Base-by-base conservation (phyloP, 2,329 filamentous ascomycete species). In the Phialocephala subalpina region DNA sequence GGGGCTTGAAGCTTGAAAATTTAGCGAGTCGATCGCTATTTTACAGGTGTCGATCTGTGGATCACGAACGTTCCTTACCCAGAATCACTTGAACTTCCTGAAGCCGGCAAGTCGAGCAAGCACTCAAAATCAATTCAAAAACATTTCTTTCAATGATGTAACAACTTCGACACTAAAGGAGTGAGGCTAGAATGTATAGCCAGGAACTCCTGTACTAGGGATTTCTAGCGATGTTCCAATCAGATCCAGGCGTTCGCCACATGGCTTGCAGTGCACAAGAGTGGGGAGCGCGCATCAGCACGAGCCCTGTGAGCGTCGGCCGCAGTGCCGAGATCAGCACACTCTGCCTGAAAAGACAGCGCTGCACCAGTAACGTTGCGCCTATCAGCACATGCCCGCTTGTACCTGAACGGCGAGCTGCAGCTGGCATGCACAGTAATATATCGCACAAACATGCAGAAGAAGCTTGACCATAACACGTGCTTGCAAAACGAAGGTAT, bases 381-480 rank as follows among this genome's bases (percentile, higher is more conserved):
- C 49, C 49, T 20, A 53, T 49, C 49, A 53, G 49, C 49, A 33
- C 49, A 33, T 53, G 49, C 22, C 25, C 11, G 18, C 14, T 53
- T 29, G 49, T 27, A 53, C 49, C 49, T 33, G 27, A 33, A 29
- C 49, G 14, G 49, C 25, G 2, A 33, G 25, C 49, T 53, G 49
- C 49, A 42, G 4, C 18, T 42, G 4, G 38, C 14, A 42, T 42
- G 38, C 38, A 33, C 25, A 27, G 49, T 12, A 29, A 53, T 53
- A 16, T 33, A 18, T 27, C 5, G 22, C 49, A 29, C 42, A 18
- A 29, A n/a, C 25, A 29, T 27, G 49, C 25, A 29, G 14, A 3
- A 29, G 27, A 33, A 53, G 25, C 25, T 53, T 29, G 45, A 29
- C 27, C 25, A 29, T 22, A 49, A 25, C 49, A 53, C 27, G 49